These are phyloP conservation scores for Abrus precatorius DNA, from an alignment of 306 rosid species.

Conservation along the genomic window DNA sequence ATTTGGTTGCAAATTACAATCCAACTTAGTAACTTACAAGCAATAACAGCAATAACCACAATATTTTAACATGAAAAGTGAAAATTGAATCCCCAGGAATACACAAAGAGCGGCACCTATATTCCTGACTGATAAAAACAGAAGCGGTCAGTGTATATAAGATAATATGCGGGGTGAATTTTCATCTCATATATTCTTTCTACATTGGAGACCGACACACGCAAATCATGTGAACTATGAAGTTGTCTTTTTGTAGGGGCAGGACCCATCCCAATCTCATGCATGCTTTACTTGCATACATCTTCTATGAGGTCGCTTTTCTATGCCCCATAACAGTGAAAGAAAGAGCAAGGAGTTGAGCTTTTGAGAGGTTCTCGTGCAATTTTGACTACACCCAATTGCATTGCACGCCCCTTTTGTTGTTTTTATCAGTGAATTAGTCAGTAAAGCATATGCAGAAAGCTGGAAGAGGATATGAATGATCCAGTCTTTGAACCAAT, in stretches of 20 bases:
- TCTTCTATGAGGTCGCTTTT: slow-evolving; percentile 31
- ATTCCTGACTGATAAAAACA: neutral
- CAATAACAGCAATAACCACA: neutral
- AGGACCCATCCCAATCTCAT: slow-evolving; percentile 43
- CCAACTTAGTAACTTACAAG: neutral
- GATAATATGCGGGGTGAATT: neutral
- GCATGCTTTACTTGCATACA: slow-evolving; percentile 41
- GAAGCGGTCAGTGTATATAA: slow-evolving; percentile 18
- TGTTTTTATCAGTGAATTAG: slow-evolving; percentile 6
- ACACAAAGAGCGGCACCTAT: neutral
- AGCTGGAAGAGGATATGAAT: slow-evolving; percentile 21
- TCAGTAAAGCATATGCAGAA: slow-evolving; percentile 27
- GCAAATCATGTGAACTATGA: slow-evolving; percentile 56
- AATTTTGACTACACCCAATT: slow-evolving; percentile 43
- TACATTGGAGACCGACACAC: slow-evolving; percentile 56
- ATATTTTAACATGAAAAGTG: neutral
- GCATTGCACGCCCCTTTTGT: neutral
- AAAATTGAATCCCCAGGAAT: neutral
- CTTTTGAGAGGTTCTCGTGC: slow-evolving; percentile 48
- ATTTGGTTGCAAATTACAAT: neutral
- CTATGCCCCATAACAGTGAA: slow-evolving; percentile 23
- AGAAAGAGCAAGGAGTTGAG: neutral
- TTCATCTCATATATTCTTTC: slow-evolving; percentile 3
- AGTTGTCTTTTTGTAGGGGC: slow-evolving; percentile 21
- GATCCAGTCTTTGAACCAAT: slow-evolving; percentile 26